Conservation (phyloP, 2,329 filamentous ascomycete species). For the Xylariaceae sp. region DNA sequence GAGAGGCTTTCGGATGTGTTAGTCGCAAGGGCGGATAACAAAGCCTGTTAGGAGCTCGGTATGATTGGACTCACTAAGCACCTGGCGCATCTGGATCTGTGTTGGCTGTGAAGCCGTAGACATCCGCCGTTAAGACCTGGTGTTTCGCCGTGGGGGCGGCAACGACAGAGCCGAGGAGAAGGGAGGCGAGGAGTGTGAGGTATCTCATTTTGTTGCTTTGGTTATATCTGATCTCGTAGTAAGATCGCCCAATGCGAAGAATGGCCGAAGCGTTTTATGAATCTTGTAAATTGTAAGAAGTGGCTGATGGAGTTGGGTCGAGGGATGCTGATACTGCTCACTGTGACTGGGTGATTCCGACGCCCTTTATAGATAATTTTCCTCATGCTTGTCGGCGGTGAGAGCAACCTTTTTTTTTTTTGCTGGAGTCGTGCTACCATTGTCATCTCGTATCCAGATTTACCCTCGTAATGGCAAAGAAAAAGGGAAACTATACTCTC, state of each 20-base stretch:
- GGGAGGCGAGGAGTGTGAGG: slow-evolving; percentile 17
- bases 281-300: not conserved
- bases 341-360: not conserved
- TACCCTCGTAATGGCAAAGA: no score
- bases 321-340: not conserved
- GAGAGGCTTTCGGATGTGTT: slow-evolving; percentile 15
- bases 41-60: not conserved
- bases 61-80: slow-evolving; percentile 20
- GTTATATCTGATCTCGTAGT: not conserved
- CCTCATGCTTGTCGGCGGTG: not conserved
- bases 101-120: slow-evolving; percentile 23
- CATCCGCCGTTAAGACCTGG: slow-evolving; percentile 13
- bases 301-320: not conserved
- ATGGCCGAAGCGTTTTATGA: not conserved
- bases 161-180: slow-evolving; percentile 20
- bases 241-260: not conserved
- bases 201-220: slow-evolving; percentile 20
- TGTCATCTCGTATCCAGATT: not conserved
- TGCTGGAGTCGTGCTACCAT: not conserved
- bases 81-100: slow-evolving; percentile 17
- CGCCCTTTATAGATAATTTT: not conserved
- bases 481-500: not conserved
- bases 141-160: slow-evolving; percentile 18
- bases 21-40: not conserved
- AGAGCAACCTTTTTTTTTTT: not conserved